Conservation (phyloP, 805 yeast genomes). For the Candida tallmaniae region DNA sequence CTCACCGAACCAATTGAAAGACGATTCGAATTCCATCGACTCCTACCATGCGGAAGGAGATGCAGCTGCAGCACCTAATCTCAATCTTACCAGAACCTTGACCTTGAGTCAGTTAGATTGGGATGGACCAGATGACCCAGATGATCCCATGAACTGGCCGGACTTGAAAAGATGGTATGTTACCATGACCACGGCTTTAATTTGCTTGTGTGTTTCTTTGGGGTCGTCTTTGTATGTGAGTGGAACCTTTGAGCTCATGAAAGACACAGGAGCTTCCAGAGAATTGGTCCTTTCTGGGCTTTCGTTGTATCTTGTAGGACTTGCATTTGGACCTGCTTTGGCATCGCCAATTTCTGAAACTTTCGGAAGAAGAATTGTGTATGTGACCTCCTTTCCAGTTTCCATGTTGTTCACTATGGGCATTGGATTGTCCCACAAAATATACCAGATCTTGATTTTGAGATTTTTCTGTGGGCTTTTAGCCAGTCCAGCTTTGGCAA, state of each 20-base stretch:
- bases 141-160: conserved; percentile 69
- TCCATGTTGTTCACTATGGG: conserved; percentile 75
- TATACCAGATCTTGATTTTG: conserved; percentile 58
- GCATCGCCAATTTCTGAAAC: conserved; percentile 72
- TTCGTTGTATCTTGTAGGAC: conserved; percentile 66
- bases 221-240: conserved; percentile 72
- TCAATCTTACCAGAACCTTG: conserved; percentile 7
- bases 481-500: conserved; percentile 79
- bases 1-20: too few relatives aligned
- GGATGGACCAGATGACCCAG: conserved; percentile 61
- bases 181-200: conserved; percentile 59
- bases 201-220: conserved; percentile 66
- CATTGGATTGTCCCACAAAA: conserved; percentile 59
- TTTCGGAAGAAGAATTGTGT: conserved; percentile 62
- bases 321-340: conserved; percentile 64
- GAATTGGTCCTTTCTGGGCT: conserved; percentile 64
- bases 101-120: conserved; percentile 35
- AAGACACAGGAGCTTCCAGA: conserved; percentile 48
- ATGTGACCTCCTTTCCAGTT: conserved; percentile 53
- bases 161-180: conserved; percentile 56
- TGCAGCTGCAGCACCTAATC: background rate
- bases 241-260: conserved; percentile 53
- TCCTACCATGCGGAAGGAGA: background rate
- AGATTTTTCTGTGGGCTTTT: conserved; percentile 72
- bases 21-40: background rate